Conservation (phyloP, 352 stramenopile species). For the Globisporangium abappressorium region DNA sequence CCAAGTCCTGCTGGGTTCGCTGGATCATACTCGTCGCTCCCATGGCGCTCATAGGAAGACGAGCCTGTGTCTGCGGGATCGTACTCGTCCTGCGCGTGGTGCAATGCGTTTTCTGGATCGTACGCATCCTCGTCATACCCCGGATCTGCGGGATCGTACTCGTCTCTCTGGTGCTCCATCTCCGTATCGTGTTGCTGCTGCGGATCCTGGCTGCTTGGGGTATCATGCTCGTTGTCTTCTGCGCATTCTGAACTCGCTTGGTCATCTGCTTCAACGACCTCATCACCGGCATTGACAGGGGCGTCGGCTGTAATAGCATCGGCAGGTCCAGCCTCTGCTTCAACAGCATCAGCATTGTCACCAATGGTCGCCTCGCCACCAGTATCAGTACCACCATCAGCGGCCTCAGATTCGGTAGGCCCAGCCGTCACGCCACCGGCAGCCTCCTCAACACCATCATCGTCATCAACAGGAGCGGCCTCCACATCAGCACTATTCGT, state of each 20-base stretch:
- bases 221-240: background rate
- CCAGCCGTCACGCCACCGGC: background rate
- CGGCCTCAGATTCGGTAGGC: background rate
- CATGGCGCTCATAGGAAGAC: conserved; percentile 12
- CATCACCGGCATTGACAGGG: background rate
- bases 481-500: background rate
- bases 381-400: background rate
- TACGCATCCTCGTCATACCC: conserved; percentile 21
- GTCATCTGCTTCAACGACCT: background rate
- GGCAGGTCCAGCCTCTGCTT: background rate
- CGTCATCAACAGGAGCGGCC: background rate
- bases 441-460: background rate
- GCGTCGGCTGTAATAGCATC: background rate
- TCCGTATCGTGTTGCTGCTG: background rate
- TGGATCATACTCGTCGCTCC: conserved; percentile 27
- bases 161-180: conserved; percentile 15
- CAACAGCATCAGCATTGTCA: background rate
- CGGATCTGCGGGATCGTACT: conserved; percentile 25
- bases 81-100: conserved; percentile 38
- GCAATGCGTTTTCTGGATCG: conserved; percentile 11
- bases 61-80: conserved; percentile 6
- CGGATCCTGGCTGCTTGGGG: background rate
- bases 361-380: background rate
- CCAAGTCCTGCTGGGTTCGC: conserved; percentile 11
- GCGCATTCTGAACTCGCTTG: background rate